Conservation (phyloP, 495 filamentous ascomycete genomes). For the Hypoxylon crocopeplum region DNA sequence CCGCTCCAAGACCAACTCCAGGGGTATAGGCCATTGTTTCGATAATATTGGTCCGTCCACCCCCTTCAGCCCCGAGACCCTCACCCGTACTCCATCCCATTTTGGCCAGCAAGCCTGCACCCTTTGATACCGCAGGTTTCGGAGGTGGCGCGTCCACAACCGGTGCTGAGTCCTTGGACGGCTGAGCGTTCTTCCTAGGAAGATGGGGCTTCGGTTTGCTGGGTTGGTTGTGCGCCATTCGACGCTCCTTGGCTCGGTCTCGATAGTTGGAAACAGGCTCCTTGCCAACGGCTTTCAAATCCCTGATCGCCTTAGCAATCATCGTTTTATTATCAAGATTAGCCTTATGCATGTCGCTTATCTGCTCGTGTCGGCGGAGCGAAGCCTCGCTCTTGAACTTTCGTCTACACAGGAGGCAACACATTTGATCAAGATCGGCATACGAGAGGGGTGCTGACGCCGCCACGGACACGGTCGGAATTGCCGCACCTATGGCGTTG, state of each 20-base stretch:
- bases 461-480: conserved; percentile 10
- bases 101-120: conserved; percentile 82
- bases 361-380: conserved; percentile 77
- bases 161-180: conserved; percentile 36
- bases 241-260: conserved; percentile 82
- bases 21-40: conserved; percentile 78
- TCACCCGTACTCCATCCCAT: conserved; percentile 88
- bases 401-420: conserved; percentile 79
- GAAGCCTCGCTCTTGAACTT: conserved; percentile 73
- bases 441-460: conserved; percentile 57
- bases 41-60: conserved; percentile 78
- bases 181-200: conserved; percentile 43
- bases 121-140: conserved; percentile 70
- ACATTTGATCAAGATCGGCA: conserved; percentile 71
- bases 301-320: conserved; percentile 63
- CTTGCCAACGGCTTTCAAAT: conserved; percentile 51
- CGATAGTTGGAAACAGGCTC: conserved; percentile 66
- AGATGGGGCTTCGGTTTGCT: conserved; percentile 58
- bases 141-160: conserved; percentile 22
- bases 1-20: conserved; percentile 85
- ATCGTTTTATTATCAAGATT: conserved; percentile 70
- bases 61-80: conserved; percentile 81
- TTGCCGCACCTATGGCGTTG: conserved; percentile 27
- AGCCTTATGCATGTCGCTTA: conserved; percentile 73
- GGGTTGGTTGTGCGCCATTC: conserved; percentile 74